phyloP scores from a whole-genome alignment of 78 protist species.

The Creolimax fragrantissima region DNA sequence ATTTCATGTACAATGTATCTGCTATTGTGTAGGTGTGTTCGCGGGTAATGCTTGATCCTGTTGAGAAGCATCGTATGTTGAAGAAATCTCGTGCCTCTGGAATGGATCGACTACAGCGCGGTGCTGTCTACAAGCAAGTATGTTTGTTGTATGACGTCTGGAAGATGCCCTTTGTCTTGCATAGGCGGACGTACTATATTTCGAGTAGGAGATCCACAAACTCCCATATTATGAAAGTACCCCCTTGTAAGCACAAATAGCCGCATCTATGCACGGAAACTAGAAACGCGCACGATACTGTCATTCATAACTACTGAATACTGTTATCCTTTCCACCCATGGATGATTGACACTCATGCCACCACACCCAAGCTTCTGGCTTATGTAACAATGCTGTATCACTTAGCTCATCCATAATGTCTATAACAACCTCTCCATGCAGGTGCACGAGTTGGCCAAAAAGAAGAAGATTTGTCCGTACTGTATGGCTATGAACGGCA shows the following conservation, averaged over 20 bases:
- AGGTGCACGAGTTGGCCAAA: background rate
- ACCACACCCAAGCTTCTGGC: background rate
- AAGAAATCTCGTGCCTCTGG: background rate
- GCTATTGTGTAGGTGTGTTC: conserved; percentile 24
- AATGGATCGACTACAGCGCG: conserved; percentile 8
- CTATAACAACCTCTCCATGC: too few species aligned
- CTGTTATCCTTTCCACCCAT: background rate
- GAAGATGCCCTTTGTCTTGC: too few species aligned
- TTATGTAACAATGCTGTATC: too few species aligned
- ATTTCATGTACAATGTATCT: too few species aligned
- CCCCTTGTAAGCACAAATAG: too few species aligned
- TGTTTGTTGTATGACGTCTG: too few species aligned
- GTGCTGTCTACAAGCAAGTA: conserved; percentile 18
- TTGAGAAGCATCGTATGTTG: background rate
- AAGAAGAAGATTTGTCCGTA: conserved; percentile 65
- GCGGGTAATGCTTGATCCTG: conserved; percentile 46
- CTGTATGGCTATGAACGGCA: conserved; percentile 74
- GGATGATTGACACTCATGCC: background rate
- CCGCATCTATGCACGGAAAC: too few species aligned
- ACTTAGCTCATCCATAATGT: too few species aligned
- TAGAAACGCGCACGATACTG: background rate
- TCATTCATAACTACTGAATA: background rate
- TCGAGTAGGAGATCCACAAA: too few species aligned
- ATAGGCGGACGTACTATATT: too few species aligned
- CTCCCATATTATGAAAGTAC: too few species aligned